Conservation (phyloP, 2,329 filamentous ascomycete species). For the Colletotrichum camelliae region DNA sequence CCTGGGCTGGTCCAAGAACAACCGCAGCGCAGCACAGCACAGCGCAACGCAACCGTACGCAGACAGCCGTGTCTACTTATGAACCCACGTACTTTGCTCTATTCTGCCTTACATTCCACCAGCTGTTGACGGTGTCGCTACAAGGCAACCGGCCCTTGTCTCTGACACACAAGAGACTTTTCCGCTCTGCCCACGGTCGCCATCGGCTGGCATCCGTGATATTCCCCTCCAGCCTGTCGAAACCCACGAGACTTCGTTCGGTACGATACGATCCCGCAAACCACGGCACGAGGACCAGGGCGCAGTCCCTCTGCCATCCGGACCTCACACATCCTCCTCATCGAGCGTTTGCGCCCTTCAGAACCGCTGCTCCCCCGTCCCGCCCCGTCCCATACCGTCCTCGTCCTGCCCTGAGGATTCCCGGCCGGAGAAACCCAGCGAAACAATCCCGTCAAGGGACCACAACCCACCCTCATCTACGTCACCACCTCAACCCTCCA, state of each 20-base stretch:
- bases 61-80: not conserved
- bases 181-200: not conserved
- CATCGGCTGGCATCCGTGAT: not conserved
- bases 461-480: not conserved
- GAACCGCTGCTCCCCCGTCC: not conserved
- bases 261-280: not conserved
- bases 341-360: not conserved
- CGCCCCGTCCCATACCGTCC: not conserved
- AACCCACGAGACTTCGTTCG: not conserved
- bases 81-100: not conserved
- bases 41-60: not conserved
- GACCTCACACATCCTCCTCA: not conserved
- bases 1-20: not conserved
- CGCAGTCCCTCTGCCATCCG: not conserved
- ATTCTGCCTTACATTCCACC: not conserved
- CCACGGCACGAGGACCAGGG: not conserved
- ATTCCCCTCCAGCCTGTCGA: not conserved
- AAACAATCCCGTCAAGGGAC: not conserved
- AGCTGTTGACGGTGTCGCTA: not conserved
- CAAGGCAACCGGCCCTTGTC: not conserved
- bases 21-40: not conserved
- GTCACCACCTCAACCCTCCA: not conserved
- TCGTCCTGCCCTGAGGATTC: not conserved
- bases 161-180: not conserved
- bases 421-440: not conserved